Evolutionary conservation across 495 filamentous ascomycete genomes (phyloP).

Genomic region (Parathielavia appendiculata): DNA sequence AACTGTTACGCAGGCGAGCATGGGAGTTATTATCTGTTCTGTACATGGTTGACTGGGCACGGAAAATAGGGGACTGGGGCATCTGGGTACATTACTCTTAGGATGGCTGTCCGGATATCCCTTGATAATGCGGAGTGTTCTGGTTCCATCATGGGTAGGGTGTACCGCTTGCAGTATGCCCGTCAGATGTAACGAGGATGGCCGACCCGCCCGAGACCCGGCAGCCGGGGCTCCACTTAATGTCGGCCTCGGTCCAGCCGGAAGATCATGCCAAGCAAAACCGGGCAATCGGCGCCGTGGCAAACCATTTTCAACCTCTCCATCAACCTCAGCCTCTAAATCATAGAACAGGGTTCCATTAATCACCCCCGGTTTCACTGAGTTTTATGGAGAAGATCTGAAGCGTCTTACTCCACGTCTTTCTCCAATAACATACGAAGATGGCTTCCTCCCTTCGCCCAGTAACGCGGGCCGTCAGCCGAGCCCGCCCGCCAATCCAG

Average conservation of each 20-base stretch:
- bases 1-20: constrained; percentile 28
- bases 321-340: too few relatives aligned
- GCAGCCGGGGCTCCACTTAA: background rate
- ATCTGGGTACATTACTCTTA: background rate
- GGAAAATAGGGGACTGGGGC: background rate
- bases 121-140: background rate
- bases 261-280: too few relatives aligned
- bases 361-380: too few relatives aligned
- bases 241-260: too few relatives aligned
- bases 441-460: constrained; percentile 19
- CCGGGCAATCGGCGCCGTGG: too few relatives aligned
- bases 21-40: constrained; percentile 23
- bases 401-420: too few relatives aligned
- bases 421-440: background rate
- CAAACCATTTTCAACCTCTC: too few relatives aligned
- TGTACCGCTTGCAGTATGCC: constrained; percentile 22
- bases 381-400: too few relatives aligned
- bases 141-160: background rate
- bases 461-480: constrained; percentile 11
- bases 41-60: constrained; percentile 6
- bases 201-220: constrained; percentile 1
- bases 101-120: background rate
- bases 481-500: background rate
- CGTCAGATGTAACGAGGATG: background rate
- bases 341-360: too few relatives aligned